Evolutionary conservation across 495 filamentous ascomycete species (phyloP).

Genomic region (Aspergillus cavernicola): DNA sequence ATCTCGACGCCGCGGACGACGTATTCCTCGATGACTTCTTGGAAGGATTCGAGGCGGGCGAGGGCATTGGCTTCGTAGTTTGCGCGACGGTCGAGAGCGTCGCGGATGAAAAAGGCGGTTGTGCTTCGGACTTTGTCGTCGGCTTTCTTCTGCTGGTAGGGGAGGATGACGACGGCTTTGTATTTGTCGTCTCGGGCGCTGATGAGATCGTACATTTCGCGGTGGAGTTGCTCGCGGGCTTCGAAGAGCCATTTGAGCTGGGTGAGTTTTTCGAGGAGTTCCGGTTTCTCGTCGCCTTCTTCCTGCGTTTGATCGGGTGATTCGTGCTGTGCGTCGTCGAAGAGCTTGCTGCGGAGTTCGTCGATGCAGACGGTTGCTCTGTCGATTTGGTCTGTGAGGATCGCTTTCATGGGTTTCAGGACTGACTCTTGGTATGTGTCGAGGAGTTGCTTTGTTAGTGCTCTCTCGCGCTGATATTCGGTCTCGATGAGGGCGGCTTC

Average conservation of each 20-base stretch:
- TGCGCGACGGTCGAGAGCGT: conserved; percentile 63
- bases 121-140: conserved; percentile 73
- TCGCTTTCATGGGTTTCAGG: conserved; percentile 70
- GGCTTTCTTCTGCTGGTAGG: conserved; percentile 68
- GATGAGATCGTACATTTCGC: conserved; percentile 77
- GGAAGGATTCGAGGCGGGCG: conserved; percentile 71
- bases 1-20: conserved; percentile 84
- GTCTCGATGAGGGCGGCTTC: conserved; percentile 63
- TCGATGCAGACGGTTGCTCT: conserved; percentile 64
- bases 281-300: conserved; percentile 92
- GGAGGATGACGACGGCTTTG: conserved; percentile 71
- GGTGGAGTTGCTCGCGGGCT: conserved; percentile 79
- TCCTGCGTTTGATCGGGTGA: conserved; percentile 83
- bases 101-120: conserved; percentile 73
- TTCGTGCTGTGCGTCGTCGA: conserved; percentile 65
- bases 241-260: conserved; percentile 98
- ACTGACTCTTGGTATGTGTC: conserved; percentile 73
- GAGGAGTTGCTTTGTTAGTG: conserved; percentile 65
- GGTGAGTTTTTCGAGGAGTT: conserved; percentile 89
- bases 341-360: conserved; percentile 65
- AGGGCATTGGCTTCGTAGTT: conserved; percentile 63
- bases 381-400: conserved; percentile 61
- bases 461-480: conserved; percentile 57
- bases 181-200: conserved; percentile 82
- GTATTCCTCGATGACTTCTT: conserved; percentile 77